Evolutionary conservation across 1,139 yeast species (phyloP).

Genomic region (Torulaspora globosa): DNA sequence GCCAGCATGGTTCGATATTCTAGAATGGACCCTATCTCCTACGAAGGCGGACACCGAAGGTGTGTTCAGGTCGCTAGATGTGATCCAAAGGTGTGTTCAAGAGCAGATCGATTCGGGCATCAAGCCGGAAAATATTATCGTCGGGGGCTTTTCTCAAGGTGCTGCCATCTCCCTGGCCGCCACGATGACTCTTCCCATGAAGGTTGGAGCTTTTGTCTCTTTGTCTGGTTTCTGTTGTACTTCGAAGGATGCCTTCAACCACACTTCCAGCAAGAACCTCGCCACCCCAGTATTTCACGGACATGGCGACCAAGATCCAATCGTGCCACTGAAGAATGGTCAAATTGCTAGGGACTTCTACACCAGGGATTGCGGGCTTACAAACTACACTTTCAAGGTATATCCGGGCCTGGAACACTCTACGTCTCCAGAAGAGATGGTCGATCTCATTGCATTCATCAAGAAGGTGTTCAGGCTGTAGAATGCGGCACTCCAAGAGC

Average conservation of each 20-base stretch:
- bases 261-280: constrained; percentile 42
- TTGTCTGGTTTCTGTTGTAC: constrained; percentile 77
- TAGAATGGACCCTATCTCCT: constrained; percentile 48
- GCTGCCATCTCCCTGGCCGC: constrained; percentile 72
- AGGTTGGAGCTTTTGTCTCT: constrained; percentile 73
- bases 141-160: constrained; percentile 97
- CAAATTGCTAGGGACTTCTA: constrained; percentile 46
- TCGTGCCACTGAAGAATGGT: constrained; percentile 53
- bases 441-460: constrained; percentile 55
- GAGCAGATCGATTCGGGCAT: constrained; percentile 64
- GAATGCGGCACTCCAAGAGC: neutral
- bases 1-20: constrained; percentile 90
- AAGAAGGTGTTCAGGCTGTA: constrained; percentile 25
- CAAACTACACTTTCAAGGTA: constrained; percentile 50
- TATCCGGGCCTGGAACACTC: constrained; percentile 68
- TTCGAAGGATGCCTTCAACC: constrained; percentile 39
- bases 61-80: constrained; percentile 52
- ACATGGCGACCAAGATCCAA: constrained; percentile 77
- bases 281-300: constrained; percentile 82
- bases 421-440: constrained; percentile 61
- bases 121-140: constrained; percentile 63
- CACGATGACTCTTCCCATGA: constrained; percentile 46
- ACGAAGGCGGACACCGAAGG: constrained; percentile 61
- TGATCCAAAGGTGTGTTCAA: constrained; percentile 51
- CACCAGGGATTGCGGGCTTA: constrained; percentile 36